Base-by-base conservation (phyloP, 2,329 filamentous ascomycete species). In the Dryadomyces quercus-mongolicae region DNA sequence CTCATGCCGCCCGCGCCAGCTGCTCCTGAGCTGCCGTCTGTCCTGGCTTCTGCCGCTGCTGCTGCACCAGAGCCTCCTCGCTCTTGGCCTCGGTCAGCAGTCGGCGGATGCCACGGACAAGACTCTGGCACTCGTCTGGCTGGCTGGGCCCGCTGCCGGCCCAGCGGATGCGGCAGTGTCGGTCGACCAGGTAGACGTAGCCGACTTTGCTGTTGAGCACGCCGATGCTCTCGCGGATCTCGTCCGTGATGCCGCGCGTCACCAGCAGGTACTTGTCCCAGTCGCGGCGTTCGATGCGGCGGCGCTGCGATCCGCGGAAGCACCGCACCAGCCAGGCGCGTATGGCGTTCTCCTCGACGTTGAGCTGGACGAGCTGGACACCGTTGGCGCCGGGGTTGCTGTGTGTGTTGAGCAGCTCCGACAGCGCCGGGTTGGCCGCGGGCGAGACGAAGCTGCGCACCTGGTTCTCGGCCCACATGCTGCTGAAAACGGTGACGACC, bases 131-230 rank as follows among this genome's bases (percentile, higher is more conserved):
- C 72, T 94, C 88, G 18, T 78, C 77, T 0, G 76, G 76, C 58
- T 82, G 75, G 48, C 83, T 81, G 49, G 75, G 66, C 13, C 84
- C 88, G 63, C 90, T 95, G 4, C 88, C 93, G 0, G 92, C 93
- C 93, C 93, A 98, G 55, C 93, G 80, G 61, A 98, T 94, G 70
- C 83, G 86, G 67, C 90, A 95, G 59, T 91, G 76, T 58, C 83
- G 76, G 67, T 98, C 93, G 56, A 98, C 75, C 49, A 98, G 75
- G 69, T 95, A 98, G 5, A 91, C 85, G 70, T 96, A 97, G 42
- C 91, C 92, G 38, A 96, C 92, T 69, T 91, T 94, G 60, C 82
- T 83, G 70, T 98, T 98, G 65, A 95, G 72, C 65, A 95, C 61
- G 12, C 82, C 83, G 57, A 86, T 80, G 43, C 71, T 73, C 67